Conservation (phyloP, 768 basidiomycete genomes). For the Hysterangium stoloniferum region DNA sequence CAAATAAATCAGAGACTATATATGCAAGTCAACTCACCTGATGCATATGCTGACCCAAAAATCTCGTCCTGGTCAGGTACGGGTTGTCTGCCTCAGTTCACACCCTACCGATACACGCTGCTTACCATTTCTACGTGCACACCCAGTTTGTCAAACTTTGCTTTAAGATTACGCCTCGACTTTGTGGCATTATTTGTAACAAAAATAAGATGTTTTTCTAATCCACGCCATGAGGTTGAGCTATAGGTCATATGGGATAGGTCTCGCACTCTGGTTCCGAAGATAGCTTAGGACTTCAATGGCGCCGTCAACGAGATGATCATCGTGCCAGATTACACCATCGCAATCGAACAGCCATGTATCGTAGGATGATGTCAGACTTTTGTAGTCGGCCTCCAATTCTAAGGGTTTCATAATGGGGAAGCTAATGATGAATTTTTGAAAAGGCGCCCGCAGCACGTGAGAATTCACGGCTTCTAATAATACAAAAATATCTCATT, state of each 20-base stretch:
- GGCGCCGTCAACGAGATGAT: conserved; percentile 70
- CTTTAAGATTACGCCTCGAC: conserved; percentile 80
- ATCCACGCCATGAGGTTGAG: conserved; percentile 11
- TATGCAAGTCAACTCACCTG: conserved; percentile 27
- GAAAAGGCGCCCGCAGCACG: too few relatives aligned
- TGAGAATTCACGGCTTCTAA: too few relatives aligned
- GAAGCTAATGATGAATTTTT: too few relatives aligned
- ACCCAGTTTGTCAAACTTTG: conserved; percentile 86
- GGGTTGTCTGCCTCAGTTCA: not conserved
- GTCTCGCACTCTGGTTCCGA: conserved; percentile 57
- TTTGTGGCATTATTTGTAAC: conserved; percentile 98
- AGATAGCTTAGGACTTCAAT: conserved; percentile 66
- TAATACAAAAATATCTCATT: too few relatives aligned
- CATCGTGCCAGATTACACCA: conserved; percentile 89
- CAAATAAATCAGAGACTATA: not conserved
- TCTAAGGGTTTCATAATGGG: conserved; percentile 6
- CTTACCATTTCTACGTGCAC: conserved; percentile 79
- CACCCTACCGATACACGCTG: too few relatives aligned
- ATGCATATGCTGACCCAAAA: conserved; percentile 88
- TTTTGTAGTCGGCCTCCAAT: conserved; percentile 24
- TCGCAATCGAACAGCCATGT: conserved; percentile 98
- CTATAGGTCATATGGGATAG: conserved; percentile 4
- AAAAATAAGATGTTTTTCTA: conserved; percentile 82
- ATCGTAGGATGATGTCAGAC: conserved; percentile 57
- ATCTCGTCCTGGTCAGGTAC: conserved; percentile 74